These are phyloP conservation scores for Ophiostoma ips DNA, from an alignment of 2,329 filamentous ascomycete species.

Conservation along the genomic window DNA sequence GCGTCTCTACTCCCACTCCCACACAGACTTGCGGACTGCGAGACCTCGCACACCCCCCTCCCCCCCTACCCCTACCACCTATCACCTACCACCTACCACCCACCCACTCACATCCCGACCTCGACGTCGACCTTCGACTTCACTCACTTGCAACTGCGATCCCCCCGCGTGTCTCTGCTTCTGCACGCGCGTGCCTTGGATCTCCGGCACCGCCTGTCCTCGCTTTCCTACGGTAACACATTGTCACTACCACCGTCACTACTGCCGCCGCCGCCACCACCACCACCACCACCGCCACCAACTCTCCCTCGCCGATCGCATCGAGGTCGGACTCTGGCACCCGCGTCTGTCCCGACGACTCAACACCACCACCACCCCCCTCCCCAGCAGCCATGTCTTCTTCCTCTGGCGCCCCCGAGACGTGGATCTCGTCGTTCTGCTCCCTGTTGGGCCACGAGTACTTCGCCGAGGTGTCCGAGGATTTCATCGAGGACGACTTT, in stretches of 20 bases:
- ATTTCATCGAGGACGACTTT: conserved; percentile 99
- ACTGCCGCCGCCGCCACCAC: neutral
- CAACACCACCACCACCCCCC: neutral
- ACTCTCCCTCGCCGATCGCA: neutral
- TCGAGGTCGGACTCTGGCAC: neutral
- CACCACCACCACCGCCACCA: neutral
- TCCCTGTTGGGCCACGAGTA: conserved; percentile 93
- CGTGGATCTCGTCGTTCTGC: conserved; percentile 97
- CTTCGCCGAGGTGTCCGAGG: conserved; percentile 96
- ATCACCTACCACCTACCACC: too few relatives aligned
- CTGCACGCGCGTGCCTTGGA: neutral
- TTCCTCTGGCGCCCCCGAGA: conserved; percentile 56
- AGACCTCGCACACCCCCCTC: neutral
- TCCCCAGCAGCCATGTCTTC: conserved; percentile 37
- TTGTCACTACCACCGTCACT: neutral
- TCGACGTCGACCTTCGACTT: neutral
- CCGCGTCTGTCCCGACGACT: neutral
- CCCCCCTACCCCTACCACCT: neutral
- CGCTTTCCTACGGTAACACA: too few relatives aligned
- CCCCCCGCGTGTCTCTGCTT: too few relatives aligned
- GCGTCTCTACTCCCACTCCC: neutral
- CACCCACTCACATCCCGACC: neutral
- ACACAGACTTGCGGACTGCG: neutral
- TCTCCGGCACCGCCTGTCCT: neutral
- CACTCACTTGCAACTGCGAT: neutral